Base-by-base conservation (phyloP, 2,329 filamentous ascomycete species). In the Tolypocladium tundrense region DNA sequence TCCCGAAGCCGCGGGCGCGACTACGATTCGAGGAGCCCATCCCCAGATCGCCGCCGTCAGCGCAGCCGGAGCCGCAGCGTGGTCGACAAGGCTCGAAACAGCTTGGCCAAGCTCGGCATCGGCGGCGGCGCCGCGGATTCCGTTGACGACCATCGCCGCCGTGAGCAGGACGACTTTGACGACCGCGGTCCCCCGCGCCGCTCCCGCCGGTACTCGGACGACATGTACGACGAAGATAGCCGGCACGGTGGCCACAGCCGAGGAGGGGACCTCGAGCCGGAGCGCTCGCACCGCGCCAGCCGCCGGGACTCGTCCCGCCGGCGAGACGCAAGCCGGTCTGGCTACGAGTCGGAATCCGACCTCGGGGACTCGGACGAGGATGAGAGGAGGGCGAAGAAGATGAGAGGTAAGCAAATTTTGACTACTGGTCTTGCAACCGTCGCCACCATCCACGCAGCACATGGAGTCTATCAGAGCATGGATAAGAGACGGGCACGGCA, bases 51-150 rank as follows among this genome's bases (percentile, higher is more conserved):
- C 54, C 81, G 67, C 27, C 69, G 69, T 35, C 68, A 69, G 31
- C 70, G 74, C 58, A 76, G 82, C 71, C 80, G 84, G 62, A 87
- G 84, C 74, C 83, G 83, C 60, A 87, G 84, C 67, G 79, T 87
- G n/a, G 83, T 85, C 10, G 83, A 86, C 67, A 76, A 76, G 56
- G 82, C 83, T 24, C 81, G 84, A 58, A 82, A 82, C 60, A 77
- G 83, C 57, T 73, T 87, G 42, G 83, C 84, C 63, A 85, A 82
- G 67, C 73, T 87, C 16, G 84, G 84, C 53, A 72, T 87, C 40
- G 83, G 83, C 55, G 80, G 73, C 57, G 78, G 71, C 11, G 73
- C 77, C 40, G 67, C 65, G 50, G 63, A 65, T 59, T 63, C 67
- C 33, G 70, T 68, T 3, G 73, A 77, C 41, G 72, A 77, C 41